phyloP scores from a whole-genome alignment of 2,329 filamentous ascomycete species.

The Calonectria pseudoreteaudii region DNA sequence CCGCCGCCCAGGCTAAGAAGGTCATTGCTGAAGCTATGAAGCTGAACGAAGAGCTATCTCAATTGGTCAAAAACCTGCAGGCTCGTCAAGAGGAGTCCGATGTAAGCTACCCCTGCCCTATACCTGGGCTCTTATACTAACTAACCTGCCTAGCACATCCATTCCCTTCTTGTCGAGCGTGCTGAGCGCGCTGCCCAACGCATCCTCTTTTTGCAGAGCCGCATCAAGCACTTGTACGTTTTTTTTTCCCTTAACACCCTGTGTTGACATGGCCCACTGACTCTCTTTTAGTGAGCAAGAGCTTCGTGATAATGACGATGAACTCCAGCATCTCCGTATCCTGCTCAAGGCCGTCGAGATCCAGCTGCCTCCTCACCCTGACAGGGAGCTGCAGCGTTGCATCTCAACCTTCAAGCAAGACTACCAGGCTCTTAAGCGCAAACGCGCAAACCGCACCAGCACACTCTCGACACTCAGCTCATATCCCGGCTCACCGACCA shows the following conservation, averaged over 20 bases:
- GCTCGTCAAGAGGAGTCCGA: conserved; percentile 70
- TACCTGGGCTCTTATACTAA: conserved; percentile 19
- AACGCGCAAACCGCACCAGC: conserved; percentile 51
- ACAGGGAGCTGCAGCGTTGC: conserved; percentile 68
- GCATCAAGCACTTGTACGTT: conserved; percentile 67
- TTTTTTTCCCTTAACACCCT: neutral
- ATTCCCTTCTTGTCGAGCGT: conserved; percentile 68
- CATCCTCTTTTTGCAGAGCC: conserved; percentile 70
- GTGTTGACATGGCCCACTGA: conserved; percentile 12
- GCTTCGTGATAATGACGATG: conserved; percentile 67
- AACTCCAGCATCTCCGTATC: conserved; percentile 71
- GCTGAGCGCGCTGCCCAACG: conserved; percentile 68
- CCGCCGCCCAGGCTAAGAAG: conserved; percentile 50
- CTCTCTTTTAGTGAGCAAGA: conserved; percentile 62
- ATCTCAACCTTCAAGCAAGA: conserved; percentile 73
- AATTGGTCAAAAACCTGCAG: conserved; percentile 62
- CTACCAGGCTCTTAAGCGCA: conserved; percentile 63
- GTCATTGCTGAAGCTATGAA: conserved; percentile 51
- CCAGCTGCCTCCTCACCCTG: conserved; percentile 63
- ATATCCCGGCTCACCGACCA: conserved; percentile 30
- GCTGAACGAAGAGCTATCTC: conserved; percentile 63
- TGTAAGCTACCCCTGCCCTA: conserved; percentile 49
- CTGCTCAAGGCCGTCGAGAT: conserved; percentile 73
- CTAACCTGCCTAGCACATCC: conserved; percentile 66
- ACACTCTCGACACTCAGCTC: conserved; percentile 45